Percentiles rank a stretch among this genome's conserved stretches.
phyloP scores from a whole-genome alignment of 306 rosid genomes.

The Quercus berberidifolia region DNA sequence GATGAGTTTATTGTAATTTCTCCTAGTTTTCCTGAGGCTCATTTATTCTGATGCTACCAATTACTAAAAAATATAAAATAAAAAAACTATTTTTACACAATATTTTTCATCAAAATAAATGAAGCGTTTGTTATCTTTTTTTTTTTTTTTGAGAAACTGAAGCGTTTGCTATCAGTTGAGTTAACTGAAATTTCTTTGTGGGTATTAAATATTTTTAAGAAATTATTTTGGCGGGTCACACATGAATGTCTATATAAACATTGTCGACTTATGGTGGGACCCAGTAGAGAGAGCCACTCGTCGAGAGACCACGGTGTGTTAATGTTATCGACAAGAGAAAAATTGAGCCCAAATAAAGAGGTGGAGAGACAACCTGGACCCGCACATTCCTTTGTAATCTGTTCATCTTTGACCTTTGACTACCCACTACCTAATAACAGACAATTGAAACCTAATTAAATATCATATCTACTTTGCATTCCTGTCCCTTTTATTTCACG shows the following conservation, averaged over 20 bases:
- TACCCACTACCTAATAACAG: conserved; percentile 35
- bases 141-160: too few relatives aligned
- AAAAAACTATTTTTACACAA: too few relatives aligned
- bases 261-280: conserved; percentile 28
- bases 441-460: conserved; percentile 29
- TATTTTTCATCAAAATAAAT: too few relatives aligned
- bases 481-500: conserved; percentile 11
- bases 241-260: conserved; percentile 14
- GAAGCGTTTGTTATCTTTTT: too few relatives aligned
- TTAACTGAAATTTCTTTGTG: accelerated
- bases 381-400: conserved; percentile 52
- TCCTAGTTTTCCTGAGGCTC: too few relatives aligned
- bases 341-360: conserved; percentile 37
- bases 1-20: too few relatives aligned
- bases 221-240: conserved; percentile 16
- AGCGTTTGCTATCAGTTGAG: accelerated
- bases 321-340: conserved; percentile 56
- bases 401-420: conserved; percentile 89
- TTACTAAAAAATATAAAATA: too few relatives aligned
- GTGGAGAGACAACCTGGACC: conserved; percentile 74
- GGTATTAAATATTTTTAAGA: too few relatives aligned
- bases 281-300: conserved; percentile 32
- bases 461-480: conserved; percentile 11
- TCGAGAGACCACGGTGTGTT: conserved; percentile 12
- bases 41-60: too few relatives aligned